Evolutionary conservation across 257 asterid genomes (phyloP), one percentile per base, ranked within the genome.

Genomic region (Ocimum tenuiflorum): DNA sequence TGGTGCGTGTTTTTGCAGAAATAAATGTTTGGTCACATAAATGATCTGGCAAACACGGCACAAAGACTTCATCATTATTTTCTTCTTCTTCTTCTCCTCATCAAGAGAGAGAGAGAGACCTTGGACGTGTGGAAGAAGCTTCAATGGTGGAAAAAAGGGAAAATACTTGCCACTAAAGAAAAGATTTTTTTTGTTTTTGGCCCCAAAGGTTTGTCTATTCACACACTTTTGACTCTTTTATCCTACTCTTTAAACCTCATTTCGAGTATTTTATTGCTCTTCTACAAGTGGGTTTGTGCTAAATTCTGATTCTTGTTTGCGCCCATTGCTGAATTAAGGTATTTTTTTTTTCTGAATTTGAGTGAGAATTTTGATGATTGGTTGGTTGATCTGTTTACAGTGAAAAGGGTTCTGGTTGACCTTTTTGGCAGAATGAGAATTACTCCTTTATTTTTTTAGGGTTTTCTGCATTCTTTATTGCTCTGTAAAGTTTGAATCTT

Each of bases 41-140:
- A n/a, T n/a, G n/a, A n/a, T n/a, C n/a, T n/a, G n/a, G n/a, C 53
- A 3, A 50, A 80, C 88, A 73, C 88, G 86, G 78, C 79, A 76
- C 43, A 36, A 49, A 68, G 77, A 77, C 74, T 66, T 72, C 54
- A 46, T 49, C 78, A 60, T 45, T 2, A 58, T 64, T 51, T 39
- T 63, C 33, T 51, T 49, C 59, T 17, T 19, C 46, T 46, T 45
- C 60, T 17, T 15, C 24, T 60, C 41, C 36, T 47, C 47, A 5
- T 33, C 29, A 66, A 27, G 42, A 42, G 72, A 41, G 60, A 29
- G 51, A 60, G 59, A 70, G 77, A 54, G 68, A n/a, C n/a, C n/a
- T n/a, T n/a, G n/a, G 9, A 43, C 13, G 43, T 33, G 24, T 39
- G 68, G 65, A 78, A 70, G 57, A 47, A 53, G 78, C 62, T 67